A percentile compares a stretch with the other conserved stretches of the same genome.
These are phyloP conservation scores for Acer campestre DNA, from an alignment of 345 rosid species.

Conservation along the genomic window DNA sequence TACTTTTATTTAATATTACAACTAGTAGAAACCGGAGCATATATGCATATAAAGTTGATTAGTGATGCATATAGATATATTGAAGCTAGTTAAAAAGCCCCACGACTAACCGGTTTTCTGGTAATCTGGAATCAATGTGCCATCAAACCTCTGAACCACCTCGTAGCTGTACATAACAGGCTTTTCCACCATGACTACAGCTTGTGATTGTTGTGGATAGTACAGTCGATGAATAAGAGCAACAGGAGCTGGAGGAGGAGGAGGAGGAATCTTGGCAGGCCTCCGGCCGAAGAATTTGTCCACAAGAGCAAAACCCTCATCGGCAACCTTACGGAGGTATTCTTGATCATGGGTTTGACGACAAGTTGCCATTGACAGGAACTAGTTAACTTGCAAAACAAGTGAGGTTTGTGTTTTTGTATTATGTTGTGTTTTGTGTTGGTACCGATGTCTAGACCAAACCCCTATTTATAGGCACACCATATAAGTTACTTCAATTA, in stretches of 20 bases:
- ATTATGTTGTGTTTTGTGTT: background rate
- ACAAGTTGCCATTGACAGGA: background rate
- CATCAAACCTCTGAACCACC: conserved; percentile 8
- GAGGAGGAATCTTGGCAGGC: background rate
- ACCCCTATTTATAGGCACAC: background rate
- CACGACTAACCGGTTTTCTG: background rate
- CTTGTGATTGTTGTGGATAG: background rate
- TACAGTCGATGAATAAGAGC: too few relatives aligned
- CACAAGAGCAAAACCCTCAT: background rate
- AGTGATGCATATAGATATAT: too few relatives aligned
- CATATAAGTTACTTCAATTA: background rate
- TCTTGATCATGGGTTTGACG: background rate
- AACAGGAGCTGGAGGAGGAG: background rate
- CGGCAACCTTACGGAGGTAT: background rate
- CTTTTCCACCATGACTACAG: too few relatives aligned
- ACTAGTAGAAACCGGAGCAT: too few relatives aligned
- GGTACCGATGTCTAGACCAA: background rate
- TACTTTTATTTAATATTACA: too few relatives aligned
- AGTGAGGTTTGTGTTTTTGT: background rate
- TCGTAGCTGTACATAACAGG: conserved; percentile 4
- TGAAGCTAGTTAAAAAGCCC: background rate
- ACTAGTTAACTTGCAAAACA: background rate
- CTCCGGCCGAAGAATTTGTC: background rate
- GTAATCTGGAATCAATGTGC: background rate
- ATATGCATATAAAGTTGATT: too few relatives aligned